These are phyloP conservation scores for Cylindrotheca fusiformis DNA, from an alignment of 108 stramenopile species.

Conservation along the genomic window DNA sequence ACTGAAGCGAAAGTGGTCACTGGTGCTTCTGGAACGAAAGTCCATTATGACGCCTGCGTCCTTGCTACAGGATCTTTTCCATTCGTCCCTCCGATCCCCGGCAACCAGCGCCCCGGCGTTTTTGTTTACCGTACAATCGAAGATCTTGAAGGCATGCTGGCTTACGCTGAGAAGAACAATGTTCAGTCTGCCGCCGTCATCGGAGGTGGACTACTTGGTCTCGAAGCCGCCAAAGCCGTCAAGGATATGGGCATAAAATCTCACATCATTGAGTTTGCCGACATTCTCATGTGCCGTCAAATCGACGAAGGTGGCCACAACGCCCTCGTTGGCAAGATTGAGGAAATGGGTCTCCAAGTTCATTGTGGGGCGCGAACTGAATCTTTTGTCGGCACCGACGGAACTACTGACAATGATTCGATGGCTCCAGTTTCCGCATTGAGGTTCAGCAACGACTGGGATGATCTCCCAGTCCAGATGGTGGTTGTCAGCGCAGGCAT, in stretches of 20 bases:
- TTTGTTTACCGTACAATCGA: conserved; percentile 96
- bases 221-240: conserved; percentile 71
- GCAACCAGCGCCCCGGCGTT: conserved; percentile 86
- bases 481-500: conserved; percentile 89
- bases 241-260: conserved; percentile 89
- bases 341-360: conserved; percentile 89
- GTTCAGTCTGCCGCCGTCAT: conserved; percentile 90
- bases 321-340: conserved; percentile 88
- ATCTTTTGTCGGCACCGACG: conserved; percentile 83
- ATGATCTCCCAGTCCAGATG: conserved; percentile 90
- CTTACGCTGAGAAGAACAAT: conserved; percentile 80
- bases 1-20: conserved; percentile 80
- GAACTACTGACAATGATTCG: conserved; percentile 69
- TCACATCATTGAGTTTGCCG: conserved; percentile 92
- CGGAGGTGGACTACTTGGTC: conserved; percentile 84
- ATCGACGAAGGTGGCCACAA: conserved; percentile 93
- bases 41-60: conserved; percentile 87
- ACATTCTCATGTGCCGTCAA: conserved; percentile 94
- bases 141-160: conserved; percentile 89
- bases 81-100: conserved; percentile 93
- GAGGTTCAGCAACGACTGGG: conserved; percentile 83
- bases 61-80: conserved; percentile 93
- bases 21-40: conserved; percentile 64
- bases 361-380: conserved; percentile 90
- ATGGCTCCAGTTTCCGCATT: conserved; percentile 70